A percentile compares a stretch with the other conserved stretches of the same genome.
These are phyloP conservation scores for Coffea canephora DNA, from an alignment of 257 asterid genomes.

Conservation along the genomic window DNA sequence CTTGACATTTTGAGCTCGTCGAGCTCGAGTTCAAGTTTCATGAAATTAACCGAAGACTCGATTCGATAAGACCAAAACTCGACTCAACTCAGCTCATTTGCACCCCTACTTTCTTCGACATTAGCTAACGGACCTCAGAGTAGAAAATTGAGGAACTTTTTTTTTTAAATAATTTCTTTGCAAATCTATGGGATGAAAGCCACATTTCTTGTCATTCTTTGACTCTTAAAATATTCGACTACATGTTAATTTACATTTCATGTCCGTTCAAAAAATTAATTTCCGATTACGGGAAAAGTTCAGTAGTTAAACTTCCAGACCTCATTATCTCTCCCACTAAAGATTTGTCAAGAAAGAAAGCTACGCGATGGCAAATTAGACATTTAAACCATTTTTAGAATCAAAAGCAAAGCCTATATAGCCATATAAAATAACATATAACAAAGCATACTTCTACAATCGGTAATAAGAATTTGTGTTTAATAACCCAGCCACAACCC, in stretches of 20 bases:
- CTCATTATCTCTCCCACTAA: background rate
- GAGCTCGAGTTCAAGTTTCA: too few relatives aligned
- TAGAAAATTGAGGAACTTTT: background rate
- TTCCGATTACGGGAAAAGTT: background rate
- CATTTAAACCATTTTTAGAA: background rate
- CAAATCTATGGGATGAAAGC: background rate
- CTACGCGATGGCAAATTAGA: background rate
- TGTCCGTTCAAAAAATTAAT: background rate
- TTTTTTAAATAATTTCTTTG: background rate
- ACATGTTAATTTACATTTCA: background rate
- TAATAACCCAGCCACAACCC: background rate
- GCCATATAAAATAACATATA: background rate
- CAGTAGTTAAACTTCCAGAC: background rate
- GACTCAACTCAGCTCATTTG: too few relatives aligned
- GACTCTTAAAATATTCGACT: background rate
- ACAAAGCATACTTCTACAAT: background rate
- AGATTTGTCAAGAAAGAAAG: background rate
- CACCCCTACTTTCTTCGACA: background rate
- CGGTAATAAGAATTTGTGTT: background rate
- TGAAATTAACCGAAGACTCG: too few relatives aligned
- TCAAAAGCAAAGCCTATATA: background rate
- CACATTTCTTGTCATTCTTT: background rate
- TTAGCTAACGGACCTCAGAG: background rate
- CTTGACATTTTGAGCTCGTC: too few relatives aligned
- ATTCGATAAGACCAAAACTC: too few relatives aligned